Evolutionary conservation across 75 land plant genomes (phyloP).

Genomic region (Azolla pinnata): DNA sequence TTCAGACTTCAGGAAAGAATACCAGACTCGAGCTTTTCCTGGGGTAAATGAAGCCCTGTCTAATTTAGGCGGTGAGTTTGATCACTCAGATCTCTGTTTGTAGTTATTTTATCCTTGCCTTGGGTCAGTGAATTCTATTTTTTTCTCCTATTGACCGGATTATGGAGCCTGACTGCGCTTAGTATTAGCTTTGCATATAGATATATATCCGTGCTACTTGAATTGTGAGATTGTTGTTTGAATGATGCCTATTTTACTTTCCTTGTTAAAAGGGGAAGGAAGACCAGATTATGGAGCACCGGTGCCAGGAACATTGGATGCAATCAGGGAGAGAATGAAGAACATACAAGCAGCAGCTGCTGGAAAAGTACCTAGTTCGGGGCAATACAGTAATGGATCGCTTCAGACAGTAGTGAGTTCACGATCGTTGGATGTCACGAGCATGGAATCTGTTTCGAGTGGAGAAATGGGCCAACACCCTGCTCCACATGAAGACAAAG

Average conservation of each 20-base stretch:
- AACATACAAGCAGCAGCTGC: conserved; percentile 88
- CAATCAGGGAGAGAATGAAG: conserved; percentile 93
- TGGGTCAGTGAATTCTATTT: too few relatives aligned
- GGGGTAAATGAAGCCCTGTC: background rate
- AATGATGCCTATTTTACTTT: too few relatives aligned
- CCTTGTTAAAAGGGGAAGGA: background rate
- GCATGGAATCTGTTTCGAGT: background rate
- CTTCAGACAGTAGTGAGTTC: background rate
- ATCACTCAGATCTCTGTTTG: too few relatives aligned
- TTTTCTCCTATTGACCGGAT: too few relatives aligned
- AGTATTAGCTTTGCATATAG: too few relatives aligned
- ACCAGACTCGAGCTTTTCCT: background rate
- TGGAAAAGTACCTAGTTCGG: conserved; percentile 30
- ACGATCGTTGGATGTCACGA: background rate
- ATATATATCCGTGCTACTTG: too few relatives aligned
- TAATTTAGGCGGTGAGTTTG: background rate
- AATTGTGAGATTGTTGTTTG: too few relatives aligned
- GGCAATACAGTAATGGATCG: conserved; percentile 9
- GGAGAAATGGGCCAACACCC: background rate
- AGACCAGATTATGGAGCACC: conserved; percentile 25
- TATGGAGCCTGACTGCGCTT: too few relatives aligned
- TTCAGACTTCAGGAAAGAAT: conserved; percentile 1
- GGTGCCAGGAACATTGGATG: conserved; percentile 66
- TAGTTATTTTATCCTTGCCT: too few relatives aligned
- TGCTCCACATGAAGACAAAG: conserved; percentile 77